Base-by-base conservation (phyloP, 768 basidiomycete species). In the Psilocybe subaeruginosa region DNA sequence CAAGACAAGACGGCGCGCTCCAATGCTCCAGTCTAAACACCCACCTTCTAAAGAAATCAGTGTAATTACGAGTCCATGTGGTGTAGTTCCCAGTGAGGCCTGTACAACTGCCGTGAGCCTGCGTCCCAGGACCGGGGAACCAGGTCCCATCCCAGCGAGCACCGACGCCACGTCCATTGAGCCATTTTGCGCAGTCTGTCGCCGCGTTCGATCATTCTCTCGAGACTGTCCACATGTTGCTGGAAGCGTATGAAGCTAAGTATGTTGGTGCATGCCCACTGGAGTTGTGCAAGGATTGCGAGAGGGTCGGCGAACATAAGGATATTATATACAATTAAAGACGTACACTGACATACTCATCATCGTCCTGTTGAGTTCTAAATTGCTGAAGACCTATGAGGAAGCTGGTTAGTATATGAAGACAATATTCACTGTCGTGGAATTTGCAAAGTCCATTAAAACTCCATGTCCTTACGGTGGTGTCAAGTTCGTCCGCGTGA, bases 171-270 rank as follows among this genome's bases (percentile, higher is more conserved):
- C 90, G 80, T 0, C 93, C 93, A 69, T 93, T 94, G 7, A 95
- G 77, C 89, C 89, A 93, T 66, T 74, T 73, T 0, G 92, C 88
- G 67, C 92, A 94, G 70, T 92, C 91, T 0, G 90, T 92, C 8
- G 80, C 73, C 0, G 90, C 86, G 19, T 81, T 85, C 14, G 90
- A 89, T 87, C 90, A 95, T 78, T 95, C 93, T 23, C 92, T 91
- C 11, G 88, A 78, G 31, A 92, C 77, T 2, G 90, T 92, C 87
- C 87, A 53, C 33, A 93, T 76, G 63, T 88, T 87, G 8, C 76
- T 72, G 4, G 77, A 60, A 5, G 85, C 78, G 68, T 78, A 90
- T 2, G 72, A 61, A 3, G 77, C 77, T 50, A 68, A 76, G 69
- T 11, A 79, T 78, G 57, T 81, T 77, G 39, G 76, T 76, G 69